A percentile compares a stretch with the other conserved stretches of the same genome.
Evolutionary conservation across 1,139 yeast species (phyloP).

Genomic region (Hansenula sp.): DNA sequence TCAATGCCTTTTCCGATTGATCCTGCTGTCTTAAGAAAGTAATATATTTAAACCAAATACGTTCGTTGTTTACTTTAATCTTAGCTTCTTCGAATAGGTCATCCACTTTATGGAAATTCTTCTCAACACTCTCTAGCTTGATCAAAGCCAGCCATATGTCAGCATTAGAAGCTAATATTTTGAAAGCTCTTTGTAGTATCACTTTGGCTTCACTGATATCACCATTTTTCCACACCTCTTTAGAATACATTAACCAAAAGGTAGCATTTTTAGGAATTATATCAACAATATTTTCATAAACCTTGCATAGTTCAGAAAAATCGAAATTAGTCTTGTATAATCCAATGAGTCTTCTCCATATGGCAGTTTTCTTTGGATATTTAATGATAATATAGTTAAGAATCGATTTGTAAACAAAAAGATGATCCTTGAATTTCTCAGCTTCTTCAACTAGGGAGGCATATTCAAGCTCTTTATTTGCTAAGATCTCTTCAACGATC

Average conservation of each 20-base stretch:
- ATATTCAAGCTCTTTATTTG: conserved; percentile 30
- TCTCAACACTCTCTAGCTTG: conserved; percentile 51
- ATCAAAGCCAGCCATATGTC: conserved; percentile 70
- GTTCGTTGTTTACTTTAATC: conserved; percentile 31
- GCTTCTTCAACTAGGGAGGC: conserved; percentile 50
- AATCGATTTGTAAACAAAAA: conserved; percentile 32
- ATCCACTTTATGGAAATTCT: conserved; percentile 37
- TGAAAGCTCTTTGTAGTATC: conserved; percentile 47
- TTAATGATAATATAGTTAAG: conserved; percentile 42
- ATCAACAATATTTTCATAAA: conserved; percentile 45
- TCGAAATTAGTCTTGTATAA: conserved; percentile 38
- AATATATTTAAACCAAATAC: conserved; percentile 64
- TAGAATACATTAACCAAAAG: conserved; percentile 68
- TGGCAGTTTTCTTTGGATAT: conserved; percentile 43
- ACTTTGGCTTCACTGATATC: conserved; percentile 50
- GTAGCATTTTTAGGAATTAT: conserved; percentile 45
- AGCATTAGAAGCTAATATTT: conserved; percentile 40
- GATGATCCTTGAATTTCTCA: conserved; percentile 30
- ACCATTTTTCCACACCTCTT: conserved; percentile 55
- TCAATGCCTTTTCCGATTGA: conserved; percentile 33
- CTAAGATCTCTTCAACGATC: conserved; percentile 45
- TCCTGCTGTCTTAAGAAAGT: conserved; percentile 45
- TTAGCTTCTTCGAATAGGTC: conserved; percentile 40
- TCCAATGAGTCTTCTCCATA: conserved; percentile 54
- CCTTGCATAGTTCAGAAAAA: conserved; percentile 35